These are phyloP conservation scores for Bipolaris oryzae DNA, from an alignment of 2,329 filamentous ascomycete genomes.

Conservation along the genomic window DNA sequence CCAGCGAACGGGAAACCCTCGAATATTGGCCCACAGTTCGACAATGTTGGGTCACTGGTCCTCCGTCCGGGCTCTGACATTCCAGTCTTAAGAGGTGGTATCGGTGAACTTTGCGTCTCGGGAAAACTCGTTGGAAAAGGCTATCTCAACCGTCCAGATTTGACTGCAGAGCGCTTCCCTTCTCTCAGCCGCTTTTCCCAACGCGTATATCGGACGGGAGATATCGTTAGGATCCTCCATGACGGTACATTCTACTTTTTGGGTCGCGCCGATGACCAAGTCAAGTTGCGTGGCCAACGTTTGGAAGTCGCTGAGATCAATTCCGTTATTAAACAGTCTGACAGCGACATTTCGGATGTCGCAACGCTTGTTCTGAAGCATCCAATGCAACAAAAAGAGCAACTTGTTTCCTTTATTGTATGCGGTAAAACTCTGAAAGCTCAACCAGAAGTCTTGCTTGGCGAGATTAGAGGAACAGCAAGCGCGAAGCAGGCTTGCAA, in stretches of 20 bases:
- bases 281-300: slow-evolving; percentile 87
- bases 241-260: slow-evolving; percentile 87
- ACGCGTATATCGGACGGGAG: slow-evolving; percentile 81
- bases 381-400: slow-evolving; percentile 74
- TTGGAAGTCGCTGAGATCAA: slow-evolving; percentile 93
- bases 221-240: slow-evolving; percentile 80
- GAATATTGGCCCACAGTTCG: slow-evolving; percentile 86
- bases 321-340: slow-evolving; percentile 71
- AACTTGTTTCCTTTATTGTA: slow-evolving; percentile 76
- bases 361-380: slow-evolving; percentile 79
- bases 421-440: slow-evolving; percentile 23
- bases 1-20: slow-evolving; percentile 77
- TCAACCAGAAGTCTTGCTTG: slow-evolving; percentile 29
- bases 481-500: slow-evolving; percentile 64
- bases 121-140: slow-evolving; percentile 87
- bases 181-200: slow-evolving; percentile 57
- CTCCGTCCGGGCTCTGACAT: slow-evolving; percentile 70
- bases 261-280: slow-evolving; percentile 86
- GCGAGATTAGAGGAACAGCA: slow-evolving; percentile 24
- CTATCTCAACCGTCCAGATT: slow-evolving; percentile 79
- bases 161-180: slow-evolving; percentile 79
- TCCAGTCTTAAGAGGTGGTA: slow-evolving; percentile 76
- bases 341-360: slow-evolving; percentile 67
- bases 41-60: slow-evolving; percentile 85
- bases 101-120: slow-evolving; percentile 88